Evolutionary conservation across 495 filamentous ascomycete genomes (phyloP).

Genomic region (Daldinia childiae): DNA sequence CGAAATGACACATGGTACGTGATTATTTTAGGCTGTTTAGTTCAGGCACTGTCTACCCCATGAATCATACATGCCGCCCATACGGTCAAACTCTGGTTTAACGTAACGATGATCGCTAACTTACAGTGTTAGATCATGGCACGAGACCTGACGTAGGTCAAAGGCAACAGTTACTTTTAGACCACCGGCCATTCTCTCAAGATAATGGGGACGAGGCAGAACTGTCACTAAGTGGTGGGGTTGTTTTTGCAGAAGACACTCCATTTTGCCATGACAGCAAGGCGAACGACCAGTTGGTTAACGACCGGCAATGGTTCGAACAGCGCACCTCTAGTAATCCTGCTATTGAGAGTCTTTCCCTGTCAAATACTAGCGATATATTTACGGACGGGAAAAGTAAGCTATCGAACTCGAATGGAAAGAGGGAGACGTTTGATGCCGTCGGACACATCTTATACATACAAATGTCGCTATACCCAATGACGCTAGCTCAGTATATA

Average conservation of each 20-base stretch:
- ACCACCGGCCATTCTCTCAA: constrained; percentile 35
- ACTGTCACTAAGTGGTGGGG: constrained; percentile 31
- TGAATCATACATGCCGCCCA: neutral
- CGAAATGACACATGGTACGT: constrained; percentile 33
- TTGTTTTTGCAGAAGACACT: constrained; percentile 46
- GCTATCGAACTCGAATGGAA: constrained; percentile 48
- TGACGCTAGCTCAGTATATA: constrained; percentile 60
- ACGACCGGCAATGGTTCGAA: constrained; percentile 43
- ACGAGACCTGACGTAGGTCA: neutral
- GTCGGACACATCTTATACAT: constrained; percentile 62
- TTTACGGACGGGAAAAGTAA: constrained; percentile 62
- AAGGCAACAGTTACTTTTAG: constrained; percentile 35
- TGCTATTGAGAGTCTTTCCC: constrained; percentile 48
- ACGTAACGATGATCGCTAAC: neutral
- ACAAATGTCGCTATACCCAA: constrained; percentile 66
- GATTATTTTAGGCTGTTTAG: neutral
- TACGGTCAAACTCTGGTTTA: neutral
- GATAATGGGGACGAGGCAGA: constrained; percentile 11
- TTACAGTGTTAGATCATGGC: constrained; percentile 11
- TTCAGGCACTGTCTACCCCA: neutral
- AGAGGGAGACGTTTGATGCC: constrained; percentile 43
- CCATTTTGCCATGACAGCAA: constrained; percentile 5
- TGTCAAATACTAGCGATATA: constrained; percentile 55
- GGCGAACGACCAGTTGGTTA: neutral
- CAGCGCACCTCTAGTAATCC: constrained; percentile 47